phyloP scores from a whole-genome alignment of 192 early-diverging fungal genomes.

The Coemansia furcata region DNA sequence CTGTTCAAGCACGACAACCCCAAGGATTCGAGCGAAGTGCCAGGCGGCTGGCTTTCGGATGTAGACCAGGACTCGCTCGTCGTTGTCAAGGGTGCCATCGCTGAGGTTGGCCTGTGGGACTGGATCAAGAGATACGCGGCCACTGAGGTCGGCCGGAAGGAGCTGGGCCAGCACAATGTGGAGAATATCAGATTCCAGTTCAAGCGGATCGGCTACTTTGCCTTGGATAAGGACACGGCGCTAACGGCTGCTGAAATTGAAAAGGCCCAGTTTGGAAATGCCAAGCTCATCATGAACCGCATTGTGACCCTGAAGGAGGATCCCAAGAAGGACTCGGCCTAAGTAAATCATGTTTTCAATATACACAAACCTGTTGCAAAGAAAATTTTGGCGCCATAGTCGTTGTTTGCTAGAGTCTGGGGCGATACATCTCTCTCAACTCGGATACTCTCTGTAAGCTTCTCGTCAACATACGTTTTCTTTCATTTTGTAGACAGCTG shows the following conservation, averaged over 20 bases:
- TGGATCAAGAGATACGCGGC: slow-evolving; percentile 56
- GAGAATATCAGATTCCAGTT: slow-evolving; percentile 94
- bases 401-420: too few species aligned
- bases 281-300: slow-evolving; percentile 65
- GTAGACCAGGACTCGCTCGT: slow-evolving; percentile 78
- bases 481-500: background rate
- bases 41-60: slow-evolving; percentile 89
- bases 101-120: slow-evolving; percentile 81
- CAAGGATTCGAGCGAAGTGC: slow-evolving; percentile 69
- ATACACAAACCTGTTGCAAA: background rate
- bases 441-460: too few species aligned
- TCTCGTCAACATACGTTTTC: background rate
- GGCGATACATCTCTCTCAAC: too few species aligned
- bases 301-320: slow-evolving; percentile 73
- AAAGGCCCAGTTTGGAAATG: slow-evolving; percentile 55
- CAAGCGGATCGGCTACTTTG: slow-evolving; percentile 96
- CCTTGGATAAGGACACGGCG: slow-evolving; percentile 88
- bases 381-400: background rate
- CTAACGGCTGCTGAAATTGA: slow-evolving; percentile 60
- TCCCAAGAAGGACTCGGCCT: slow-evolving; percentile 53
- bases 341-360: background rate
- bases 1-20: slow-evolving; percentile 93
- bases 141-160: slow-evolving; percentile 46
- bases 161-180: slow-evolving; percentile 58
- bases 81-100: slow-evolving; percentile 66